These are phyloP conservation scores for Lophium mytilinum DNA, from an alignment of 495 filamentous ascomycete species.

Conservation along the genomic window DNA sequence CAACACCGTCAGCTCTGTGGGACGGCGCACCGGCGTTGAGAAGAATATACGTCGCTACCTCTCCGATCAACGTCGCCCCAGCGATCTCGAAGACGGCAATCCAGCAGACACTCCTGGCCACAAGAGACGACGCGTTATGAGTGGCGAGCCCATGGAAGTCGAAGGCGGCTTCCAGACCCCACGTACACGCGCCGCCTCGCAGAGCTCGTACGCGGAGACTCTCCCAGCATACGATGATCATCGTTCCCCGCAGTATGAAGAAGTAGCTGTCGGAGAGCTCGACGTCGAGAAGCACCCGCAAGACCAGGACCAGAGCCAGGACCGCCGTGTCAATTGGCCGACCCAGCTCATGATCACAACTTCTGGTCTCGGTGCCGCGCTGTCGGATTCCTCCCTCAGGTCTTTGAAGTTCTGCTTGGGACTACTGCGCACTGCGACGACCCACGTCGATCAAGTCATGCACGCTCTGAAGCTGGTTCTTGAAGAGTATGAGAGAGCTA, in stretches of 20 bases:
- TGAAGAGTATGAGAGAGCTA: conserved; percentile 58
- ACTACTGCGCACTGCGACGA: conserved; percentile 69
- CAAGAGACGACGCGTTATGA: conserved; percentile 58
- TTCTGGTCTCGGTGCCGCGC: conserved; percentile 74
- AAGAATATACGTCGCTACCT: conserved; percentile 72
- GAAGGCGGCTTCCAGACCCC: conserved; percentile 32
- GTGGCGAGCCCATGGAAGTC: conserved; percentile 35
- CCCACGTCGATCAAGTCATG: conserved; percentile 61
- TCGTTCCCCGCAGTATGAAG: conserved; percentile 63
- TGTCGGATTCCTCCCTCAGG: conserved; percentile 73
- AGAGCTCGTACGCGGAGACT: conserved; percentile 52
- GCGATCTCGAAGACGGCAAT: conserved; percentile 33
- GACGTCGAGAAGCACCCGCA: conserved; percentile 12
- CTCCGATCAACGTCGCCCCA: conserved; percentile 37
- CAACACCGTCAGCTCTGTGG: conserved; percentile 71
- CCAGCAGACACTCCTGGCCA: conserved; percentile 39
- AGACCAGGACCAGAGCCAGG: conserved; percentile 24
- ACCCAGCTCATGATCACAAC: conserved; percentile 74
- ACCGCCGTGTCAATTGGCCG: conserved; percentile 53
- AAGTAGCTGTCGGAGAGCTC: conserved; percentile 32
- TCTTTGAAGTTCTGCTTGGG: conserved; percentile 70
- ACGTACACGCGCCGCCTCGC: conserved; percentile 29
- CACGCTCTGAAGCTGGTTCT: conserved; percentile 59
- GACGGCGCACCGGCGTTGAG: conserved; percentile 76
- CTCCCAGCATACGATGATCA: conserved; percentile 75